Evolutionary conservation across 805 yeast species (phyloP).

Genomic region (Metschnikowia drakensbergensis): DNA sequence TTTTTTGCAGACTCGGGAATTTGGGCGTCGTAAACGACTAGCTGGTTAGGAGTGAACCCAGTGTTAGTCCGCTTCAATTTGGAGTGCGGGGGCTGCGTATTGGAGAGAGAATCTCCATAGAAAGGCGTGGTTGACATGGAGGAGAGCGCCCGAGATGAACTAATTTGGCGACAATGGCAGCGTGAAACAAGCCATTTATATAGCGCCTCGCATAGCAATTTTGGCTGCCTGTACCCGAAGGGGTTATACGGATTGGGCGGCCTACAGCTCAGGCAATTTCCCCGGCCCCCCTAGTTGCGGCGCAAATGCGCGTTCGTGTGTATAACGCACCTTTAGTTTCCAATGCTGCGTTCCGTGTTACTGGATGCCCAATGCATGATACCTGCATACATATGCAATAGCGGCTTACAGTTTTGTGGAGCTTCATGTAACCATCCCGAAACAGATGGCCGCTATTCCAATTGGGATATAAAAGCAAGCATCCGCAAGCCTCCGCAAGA

Average conservation of each 20-base stretch:
- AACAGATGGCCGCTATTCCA: not conserved
- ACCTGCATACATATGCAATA: not conserved
- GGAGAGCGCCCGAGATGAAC: not conserved
- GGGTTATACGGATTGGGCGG: not conserved
- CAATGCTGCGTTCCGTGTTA: slow-evolving; percentile 1
- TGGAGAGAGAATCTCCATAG: not conserved
- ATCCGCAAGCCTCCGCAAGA: not conserved
- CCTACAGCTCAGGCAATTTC: slow-evolving; percentile 3
- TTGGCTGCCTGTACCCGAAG: not conserved
- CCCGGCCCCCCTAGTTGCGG: not conserved
- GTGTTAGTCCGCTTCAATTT: slow-evolving; percentile 72
- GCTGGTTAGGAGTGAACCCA: slow-evolving; percentile 89
- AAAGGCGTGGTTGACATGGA: not conserved
- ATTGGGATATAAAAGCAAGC: not conserved
- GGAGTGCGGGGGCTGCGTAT: slow-evolving; percentile 27
- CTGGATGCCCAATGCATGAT: not conserved
- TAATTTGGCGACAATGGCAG: not conserved
- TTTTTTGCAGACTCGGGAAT: slow-evolving; percentile 78
- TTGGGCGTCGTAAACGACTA: slow-evolving; percentile 72
- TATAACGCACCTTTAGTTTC: slow-evolving; percentile 2
- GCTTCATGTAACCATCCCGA: not conserved
- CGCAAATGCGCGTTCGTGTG: slow-evolving; percentile 1
- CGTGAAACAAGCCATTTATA: not conserved
- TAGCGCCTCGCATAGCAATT: not conserved
- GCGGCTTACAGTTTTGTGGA: not conserved